Evolutionary conservation across 2,329 filamentous ascomycete genomes (phyloP).

Genomic region (Teratosphaeriaceae sp.): DNA sequence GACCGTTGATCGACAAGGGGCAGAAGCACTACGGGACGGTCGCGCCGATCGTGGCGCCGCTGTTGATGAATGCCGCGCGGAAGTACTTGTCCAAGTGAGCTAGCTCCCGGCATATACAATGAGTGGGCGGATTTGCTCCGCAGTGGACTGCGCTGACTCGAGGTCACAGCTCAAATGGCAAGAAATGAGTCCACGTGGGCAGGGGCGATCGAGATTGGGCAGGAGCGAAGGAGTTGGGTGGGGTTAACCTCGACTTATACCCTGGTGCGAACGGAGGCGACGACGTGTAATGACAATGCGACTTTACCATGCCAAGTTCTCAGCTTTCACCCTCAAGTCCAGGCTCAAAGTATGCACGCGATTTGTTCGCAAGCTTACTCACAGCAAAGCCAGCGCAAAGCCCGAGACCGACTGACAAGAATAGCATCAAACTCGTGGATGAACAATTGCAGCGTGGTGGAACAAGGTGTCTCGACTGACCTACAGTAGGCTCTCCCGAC

Average conservation of each 20-base stretch:
- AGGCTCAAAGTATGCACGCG: no score
- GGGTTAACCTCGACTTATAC: neutral
- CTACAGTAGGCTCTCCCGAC: no score
- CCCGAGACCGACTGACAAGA: no score
- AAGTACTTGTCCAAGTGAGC: slow-evolving; percentile 14
- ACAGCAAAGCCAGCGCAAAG: no score
- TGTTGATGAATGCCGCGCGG: slow-evolving; percentile 23
- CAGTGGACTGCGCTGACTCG: no score
- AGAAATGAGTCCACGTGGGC: slow-evolving; percentile 6
- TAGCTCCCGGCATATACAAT: neutral
- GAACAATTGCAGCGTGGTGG: no score
- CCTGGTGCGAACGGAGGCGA: neutral
- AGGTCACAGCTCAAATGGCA: no score
- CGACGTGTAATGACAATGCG: neutral
- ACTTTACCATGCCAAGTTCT: no score
- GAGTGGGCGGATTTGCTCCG: slow-evolving; percentile 5
- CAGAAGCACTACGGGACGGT: slow-evolving; percentile 28
- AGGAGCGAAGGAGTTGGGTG: no score
- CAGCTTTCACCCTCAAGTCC: neutral
- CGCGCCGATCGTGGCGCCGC: slow-evolving; percentile 26
- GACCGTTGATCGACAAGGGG: slow-evolving; percentile 26
- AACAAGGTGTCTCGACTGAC: no score
- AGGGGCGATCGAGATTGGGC: neutral
- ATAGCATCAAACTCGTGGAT: no score
- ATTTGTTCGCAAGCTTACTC: no score